Conservation (phyloP, 768 basidiomycete genomes). For the Pleurotus tuoliensis region DNA sequence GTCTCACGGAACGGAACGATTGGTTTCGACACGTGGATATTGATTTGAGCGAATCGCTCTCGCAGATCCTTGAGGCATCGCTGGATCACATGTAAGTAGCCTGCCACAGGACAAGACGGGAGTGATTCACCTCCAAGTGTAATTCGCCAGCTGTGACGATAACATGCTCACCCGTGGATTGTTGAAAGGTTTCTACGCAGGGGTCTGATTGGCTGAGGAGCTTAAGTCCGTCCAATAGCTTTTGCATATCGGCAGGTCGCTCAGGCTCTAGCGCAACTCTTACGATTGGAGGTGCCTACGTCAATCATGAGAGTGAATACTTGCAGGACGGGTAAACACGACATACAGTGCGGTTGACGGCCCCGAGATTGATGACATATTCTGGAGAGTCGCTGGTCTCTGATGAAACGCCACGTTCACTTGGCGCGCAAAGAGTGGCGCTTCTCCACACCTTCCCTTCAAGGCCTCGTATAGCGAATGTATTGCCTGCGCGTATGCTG, state of each 20-base stretch:
- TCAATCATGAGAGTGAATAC: constrained; percentile 6
- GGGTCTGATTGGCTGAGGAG: constrained; percentile 94
- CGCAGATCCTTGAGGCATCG: constrained; percentile 94
- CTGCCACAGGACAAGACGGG: neutral
- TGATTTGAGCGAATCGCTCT: constrained; percentile 90
- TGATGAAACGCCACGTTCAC: constrained; percentile 35
- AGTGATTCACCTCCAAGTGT: constrained; percentile 75
- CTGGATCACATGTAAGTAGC: constrained; percentile 33
- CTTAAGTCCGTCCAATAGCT: constrained; percentile 81
- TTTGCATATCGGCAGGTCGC: constrained; percentile 81
- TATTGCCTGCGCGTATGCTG: constrained; percentile 85
- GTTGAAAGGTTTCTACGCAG: constrained; percentile 95
- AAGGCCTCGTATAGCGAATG: constrained; percentile 88
- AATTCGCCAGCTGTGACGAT: constrained; percentile 95
- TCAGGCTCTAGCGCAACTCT: constrained; percentile 90
- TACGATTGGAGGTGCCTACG: constrained; percentile 83
- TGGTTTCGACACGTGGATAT: constrained; percentile 90
- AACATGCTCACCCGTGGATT: constrained; percentile 95
- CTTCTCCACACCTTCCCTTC: constrained; percentile 88
- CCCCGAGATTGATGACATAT: constrained; percentile 78
- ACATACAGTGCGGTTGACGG: constrained; percentile 60
- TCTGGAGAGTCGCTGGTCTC: constrained; percentile 32
- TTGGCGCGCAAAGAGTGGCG: constrained; percentile 81
- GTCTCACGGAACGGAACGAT: constrained; percentile 99
- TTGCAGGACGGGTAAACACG: neutral